Evolutionary conservation across 495 filamentous ascomycete species (phyloP).

Genomic region (Friedmanniomyces simplex): DNA sequence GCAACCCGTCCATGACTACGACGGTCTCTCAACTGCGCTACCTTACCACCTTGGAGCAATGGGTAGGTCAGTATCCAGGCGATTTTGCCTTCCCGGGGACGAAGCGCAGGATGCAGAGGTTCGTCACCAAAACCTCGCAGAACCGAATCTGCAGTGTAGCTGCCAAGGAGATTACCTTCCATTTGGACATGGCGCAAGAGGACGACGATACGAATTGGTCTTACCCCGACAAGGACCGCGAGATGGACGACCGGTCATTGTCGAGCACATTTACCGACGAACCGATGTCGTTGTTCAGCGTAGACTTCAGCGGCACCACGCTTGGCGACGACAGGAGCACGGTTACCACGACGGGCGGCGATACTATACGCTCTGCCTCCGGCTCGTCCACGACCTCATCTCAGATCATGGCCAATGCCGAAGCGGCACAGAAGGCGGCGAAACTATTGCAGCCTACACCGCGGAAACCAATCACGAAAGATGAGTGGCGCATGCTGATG

Average conservation of each 20-base stretch:
- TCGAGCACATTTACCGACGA: conserved; percentile 10
- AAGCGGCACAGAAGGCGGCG: conserved; percentile 66
- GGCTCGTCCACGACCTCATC: conserved; percentile 23
- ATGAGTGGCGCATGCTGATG: conserved; percentile 77
- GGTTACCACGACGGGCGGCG: conserved; percentile 13
- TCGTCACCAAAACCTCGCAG: conserved; percentile 56
- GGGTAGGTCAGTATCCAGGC: conserved; percentile 82
- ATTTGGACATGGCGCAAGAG: conserved; percentile 46
- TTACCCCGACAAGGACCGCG: conserved; percentile 27
- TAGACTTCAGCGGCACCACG: conserved; percentile 20
- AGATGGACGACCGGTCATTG: neutral
- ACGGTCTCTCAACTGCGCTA: conserved; percentile 73
- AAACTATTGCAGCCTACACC: conserved; percentile 51
- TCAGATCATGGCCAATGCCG: conserved; percentile 48
- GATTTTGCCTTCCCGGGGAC: conserved; percentile 82
- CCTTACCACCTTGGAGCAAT: conserved; percentile 73
- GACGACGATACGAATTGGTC: conserved; percentile 36
- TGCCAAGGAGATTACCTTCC: conserved; percentile 65
- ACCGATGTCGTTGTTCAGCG: neutral
- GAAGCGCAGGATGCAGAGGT: conserved; percentile 54
- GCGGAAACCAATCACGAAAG: conserved; percentile 55
- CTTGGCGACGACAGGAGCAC: conserved; percentile 13
- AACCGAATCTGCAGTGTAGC: conserved; percentile 71
- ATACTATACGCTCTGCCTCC: conserved; percentile 7
- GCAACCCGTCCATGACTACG: conserved; percentile 50